Percentiles rank a stretch among this genome's conserved stretches.
Evolutionary conservation across 805 yeast genomes (phyloP).

Genomic region (Suhomyces xylopsoci): DNA sequence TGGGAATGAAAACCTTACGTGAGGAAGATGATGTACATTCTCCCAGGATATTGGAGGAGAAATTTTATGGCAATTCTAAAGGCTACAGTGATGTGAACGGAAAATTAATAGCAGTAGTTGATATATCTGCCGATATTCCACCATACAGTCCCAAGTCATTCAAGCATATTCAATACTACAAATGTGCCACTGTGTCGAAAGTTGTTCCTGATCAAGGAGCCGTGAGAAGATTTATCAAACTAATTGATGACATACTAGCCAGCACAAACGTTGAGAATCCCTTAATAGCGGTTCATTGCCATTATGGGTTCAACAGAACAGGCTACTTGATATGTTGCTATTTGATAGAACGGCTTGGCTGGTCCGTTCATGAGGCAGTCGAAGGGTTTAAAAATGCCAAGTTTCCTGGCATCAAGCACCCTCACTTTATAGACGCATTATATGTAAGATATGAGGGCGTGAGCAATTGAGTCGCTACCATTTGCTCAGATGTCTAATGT

Average conservation of each 20-base stretch:
- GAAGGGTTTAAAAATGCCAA: slow-evolving; percentile 56
- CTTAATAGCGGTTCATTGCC: slow-evolving; percentile 69
- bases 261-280: slow-evolving; percentile 25
- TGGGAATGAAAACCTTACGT: slow-evolving; percentile 74
- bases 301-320: slow-evolving; percentile 77
- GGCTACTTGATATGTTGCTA: slow-evolving; percentile 72
- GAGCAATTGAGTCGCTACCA: not conserved
- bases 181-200: slow-evolving; percentile 76
- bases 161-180: slow-evolving; percentile 53
- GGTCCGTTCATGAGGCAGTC: slow-evolving; percentile 62
- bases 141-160: slow-evolving; percentile 66
- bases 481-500: not conserved
- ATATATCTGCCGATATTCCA: slow-evolving; percentile 67
- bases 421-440: slow-evolving; percentile 70
- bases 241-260: slow-evolving; percentile 47
- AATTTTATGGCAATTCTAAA: slow-evolving; percentile 39
- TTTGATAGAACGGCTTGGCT: slow-evolving; percentile 56
- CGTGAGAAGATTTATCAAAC: slow-evolving; percentile 52
- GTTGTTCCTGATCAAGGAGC: slow-evolving; percentile 66
- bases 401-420: slow-evolving; percentile 73
- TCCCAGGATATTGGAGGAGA: slow-evolving; percentile 50
- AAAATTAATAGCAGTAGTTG: slow-evolving; percentile 55
- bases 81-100: slow-evolving; percentile 21
- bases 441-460: slow-evolving; percentile 55
- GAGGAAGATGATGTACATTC: slow-evolving; percentile 62